A percentile compares a stretch with the other conserved stretches of the same genome.
Conservation (phyloP, 2,329 filamentous ascomycete species). For the Trichoderma cornu-damae region DNA sequence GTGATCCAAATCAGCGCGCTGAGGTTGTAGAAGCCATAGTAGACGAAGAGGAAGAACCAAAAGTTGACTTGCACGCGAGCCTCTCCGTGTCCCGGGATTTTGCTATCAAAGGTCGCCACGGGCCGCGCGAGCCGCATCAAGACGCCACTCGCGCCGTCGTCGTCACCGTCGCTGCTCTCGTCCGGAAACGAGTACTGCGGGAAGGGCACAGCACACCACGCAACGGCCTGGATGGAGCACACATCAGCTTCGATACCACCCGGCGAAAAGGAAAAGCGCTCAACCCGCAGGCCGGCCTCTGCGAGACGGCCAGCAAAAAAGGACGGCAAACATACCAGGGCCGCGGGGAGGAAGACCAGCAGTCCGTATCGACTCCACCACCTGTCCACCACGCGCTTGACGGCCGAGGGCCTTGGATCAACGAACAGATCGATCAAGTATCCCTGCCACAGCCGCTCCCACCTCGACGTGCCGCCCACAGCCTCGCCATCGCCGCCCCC, state of each 20-base stretch:
- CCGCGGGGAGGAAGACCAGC: constrained; percentile 56
- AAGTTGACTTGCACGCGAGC: constrained; percentile 62
- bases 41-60: constrained; percentile 66
- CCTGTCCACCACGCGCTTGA: constrained; percentile 52
- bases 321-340: constrained; percentile 44
- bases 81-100: constrained; percentile 56
- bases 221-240: constrained; percentile 45
- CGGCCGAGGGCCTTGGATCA: constrained; percentile 53
- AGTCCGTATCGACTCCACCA: constrained; percentile 62
- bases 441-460: constrained; percentile 35
- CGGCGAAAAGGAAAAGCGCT: not conserved
- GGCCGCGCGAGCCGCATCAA: not conserved
- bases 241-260: not conserved
- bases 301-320: not conserved
- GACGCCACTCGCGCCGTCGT: not conserved
- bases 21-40: constrained; percentile 64
- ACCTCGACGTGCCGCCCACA: constrained; percentile 33
- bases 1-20: constrained; percentile 66
- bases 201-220: constrained; percentile 62
- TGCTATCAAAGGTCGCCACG: constrained; percentile 23
- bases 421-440: constrained; percentile 53
- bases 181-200: constrained; percentile 54
- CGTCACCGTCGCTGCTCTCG: constrained; percentile 35
- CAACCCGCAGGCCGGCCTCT: not conserved
- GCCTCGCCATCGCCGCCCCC: constrained; percentile 28